Evolutionary conservation across 192 early-diverging fungal species (phyloP).

Genomic region (Entophlyctis luteolus): DNA sequence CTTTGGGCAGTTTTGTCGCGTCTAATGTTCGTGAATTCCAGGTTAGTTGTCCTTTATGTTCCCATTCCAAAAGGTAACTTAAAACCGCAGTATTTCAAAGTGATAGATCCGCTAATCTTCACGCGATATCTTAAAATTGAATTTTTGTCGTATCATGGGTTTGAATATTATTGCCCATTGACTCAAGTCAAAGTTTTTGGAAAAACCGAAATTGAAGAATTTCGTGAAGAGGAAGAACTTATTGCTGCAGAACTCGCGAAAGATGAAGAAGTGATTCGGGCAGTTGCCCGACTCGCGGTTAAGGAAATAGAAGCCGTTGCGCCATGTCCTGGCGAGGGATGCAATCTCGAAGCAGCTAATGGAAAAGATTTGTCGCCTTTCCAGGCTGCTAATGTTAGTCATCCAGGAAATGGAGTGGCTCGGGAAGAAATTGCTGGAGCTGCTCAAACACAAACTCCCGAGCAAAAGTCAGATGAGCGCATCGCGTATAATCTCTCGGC

Average conservation of each 20-base stretch:
- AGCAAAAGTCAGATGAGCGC: background rate
- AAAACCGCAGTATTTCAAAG: constrained; percentile 73
- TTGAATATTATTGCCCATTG: constrained; percentile 91
- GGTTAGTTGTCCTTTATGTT: constrained; percentile 26
- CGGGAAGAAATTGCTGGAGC: background rate
- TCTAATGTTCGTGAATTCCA: constrained; percentile 75
- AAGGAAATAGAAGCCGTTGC: constrained; percentile 14
- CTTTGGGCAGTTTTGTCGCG: constrained; percentile 79
- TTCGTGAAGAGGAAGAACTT: constrained; percentile 65
- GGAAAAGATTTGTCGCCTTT: background rate
- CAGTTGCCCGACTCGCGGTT: background rate
- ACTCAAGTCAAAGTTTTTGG: constrained; percentile 84
- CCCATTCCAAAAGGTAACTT: background rate
- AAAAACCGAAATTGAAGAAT: constrained; percentile 79
- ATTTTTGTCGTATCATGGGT: constrained; percentile 83
- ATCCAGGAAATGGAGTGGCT: background rate
- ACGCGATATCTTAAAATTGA: constrained; percentile 83
- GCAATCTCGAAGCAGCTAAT: background rate
- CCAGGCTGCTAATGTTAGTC: background rate
- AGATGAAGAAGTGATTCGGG: background rate
- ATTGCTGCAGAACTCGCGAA: constrained; percentile 47
- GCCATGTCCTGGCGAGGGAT: background rate
- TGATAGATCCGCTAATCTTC: constrained; percentile 70
- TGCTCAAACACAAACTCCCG: background rate
- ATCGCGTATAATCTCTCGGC: background rate